A percentile compares a stretch with the other conserved stretches of the same genome.
These are phyloP conservation scores for Buddleja alternifolia DNA, from an alignment of 257 asterid genomes.

Conservation along the genomic window DNA sequence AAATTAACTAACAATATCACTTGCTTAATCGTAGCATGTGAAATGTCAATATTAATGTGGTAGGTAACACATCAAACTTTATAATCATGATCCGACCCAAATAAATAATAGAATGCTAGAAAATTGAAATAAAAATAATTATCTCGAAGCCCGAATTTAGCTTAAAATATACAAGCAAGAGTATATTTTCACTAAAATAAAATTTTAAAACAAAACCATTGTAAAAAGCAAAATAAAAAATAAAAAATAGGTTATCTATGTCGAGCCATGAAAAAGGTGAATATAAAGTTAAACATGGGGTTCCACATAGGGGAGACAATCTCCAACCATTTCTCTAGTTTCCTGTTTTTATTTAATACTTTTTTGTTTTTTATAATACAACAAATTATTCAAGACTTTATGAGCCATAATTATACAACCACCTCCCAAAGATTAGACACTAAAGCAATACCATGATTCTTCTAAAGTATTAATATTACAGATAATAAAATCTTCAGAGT, in stretches of 20 bases:
- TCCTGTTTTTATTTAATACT: conserved; percentile 1
- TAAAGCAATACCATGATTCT: conserved; percentile 31
- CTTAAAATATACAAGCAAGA: too few relatives aligned
- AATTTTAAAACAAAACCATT: too few relatives aligned
- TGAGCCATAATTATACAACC: conserved; percentile 35
- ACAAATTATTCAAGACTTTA: conserved; percentile 26
- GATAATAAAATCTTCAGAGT: not conserved
- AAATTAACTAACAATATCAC: too few relatives aligned
- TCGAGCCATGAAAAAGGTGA: conserved; percentile 18
- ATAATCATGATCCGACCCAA: not conserved
- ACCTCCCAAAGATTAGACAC: conserved; percentile 26
- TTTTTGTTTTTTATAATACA: not conserved
- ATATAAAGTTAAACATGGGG: conserved; percentile 31
- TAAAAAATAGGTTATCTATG: too few relatives aligned
- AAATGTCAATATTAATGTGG: not conserved
- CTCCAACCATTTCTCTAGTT: conserved; percentile 38
- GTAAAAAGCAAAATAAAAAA: too few relatives aligned
- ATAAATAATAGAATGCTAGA: not conserved
- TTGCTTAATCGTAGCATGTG: conserved; percentile 1
- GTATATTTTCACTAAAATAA: too few relatives aligned
- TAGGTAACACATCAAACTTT: not conserved
- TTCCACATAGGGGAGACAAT: conserved; percentile 36
- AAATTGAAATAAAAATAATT: not conserved
- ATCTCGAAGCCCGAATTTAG: too few relatives aligned
- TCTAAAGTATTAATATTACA: conserved; percentile 13